Evolutionary conservation across 2,329 filamentous ascomycete genomes (phyloP).

Genomic region (Rutstroemia sp.): DNA sequence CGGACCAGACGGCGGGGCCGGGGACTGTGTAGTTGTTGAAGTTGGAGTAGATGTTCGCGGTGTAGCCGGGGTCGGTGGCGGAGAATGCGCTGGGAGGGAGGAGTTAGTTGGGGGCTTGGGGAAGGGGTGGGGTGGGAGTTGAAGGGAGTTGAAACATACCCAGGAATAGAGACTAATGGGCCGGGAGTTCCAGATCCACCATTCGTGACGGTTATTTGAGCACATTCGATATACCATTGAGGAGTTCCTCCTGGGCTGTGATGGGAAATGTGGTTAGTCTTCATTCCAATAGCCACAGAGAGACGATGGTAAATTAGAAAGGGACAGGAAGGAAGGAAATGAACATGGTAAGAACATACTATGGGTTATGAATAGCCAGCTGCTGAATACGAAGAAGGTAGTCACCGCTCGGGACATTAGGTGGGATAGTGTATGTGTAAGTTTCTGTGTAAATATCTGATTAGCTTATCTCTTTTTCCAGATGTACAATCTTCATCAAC

Average conservation of each 20-base stretch:
- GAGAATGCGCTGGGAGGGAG: neutral
- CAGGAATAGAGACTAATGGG: slow-evolving; percentile 25
- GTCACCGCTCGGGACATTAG: slow-evolving; percentile 22
- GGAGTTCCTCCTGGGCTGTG: slow-evolving; percentile 20
- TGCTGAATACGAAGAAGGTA: slow-evolving; percentile 27
- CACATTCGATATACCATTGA: slow-evolving; percentile 28
- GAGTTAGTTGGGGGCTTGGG: slow-evolving; percentile 18
- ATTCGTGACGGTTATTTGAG: slow-evolving; percentile 24
- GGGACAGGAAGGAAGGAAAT: neutral
- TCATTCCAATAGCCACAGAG: neutral
- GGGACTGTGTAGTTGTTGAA: slow-evolving; percentile 26
- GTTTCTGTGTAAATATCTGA: slow-evolving; percentile 15
- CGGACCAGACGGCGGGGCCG: slow-evolving; percentile 23
- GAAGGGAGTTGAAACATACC: slow-evolving; percentile 5
- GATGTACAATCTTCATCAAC: too few relatives aligned
- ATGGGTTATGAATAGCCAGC: slow-evolving; percentile 27
- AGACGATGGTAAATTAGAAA: neutral
- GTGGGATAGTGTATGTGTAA: slow-evolving; percentile 25
- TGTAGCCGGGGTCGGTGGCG: slow-evolving; percentile 12
- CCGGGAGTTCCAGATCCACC: slow-evolving; percentile 23
- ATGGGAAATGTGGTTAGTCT: neutral
- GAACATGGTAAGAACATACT: neutral
- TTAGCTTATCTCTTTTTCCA: too few relatives aligned
- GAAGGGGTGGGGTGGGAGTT: slow-evolving; percentile 11
- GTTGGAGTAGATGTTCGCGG: slow-evolving; percentile 25